phyloP scores from a whole-genome alignment of 495 filamentous ascomycete species.

The Trichoderma orchidacearum region DNA sequence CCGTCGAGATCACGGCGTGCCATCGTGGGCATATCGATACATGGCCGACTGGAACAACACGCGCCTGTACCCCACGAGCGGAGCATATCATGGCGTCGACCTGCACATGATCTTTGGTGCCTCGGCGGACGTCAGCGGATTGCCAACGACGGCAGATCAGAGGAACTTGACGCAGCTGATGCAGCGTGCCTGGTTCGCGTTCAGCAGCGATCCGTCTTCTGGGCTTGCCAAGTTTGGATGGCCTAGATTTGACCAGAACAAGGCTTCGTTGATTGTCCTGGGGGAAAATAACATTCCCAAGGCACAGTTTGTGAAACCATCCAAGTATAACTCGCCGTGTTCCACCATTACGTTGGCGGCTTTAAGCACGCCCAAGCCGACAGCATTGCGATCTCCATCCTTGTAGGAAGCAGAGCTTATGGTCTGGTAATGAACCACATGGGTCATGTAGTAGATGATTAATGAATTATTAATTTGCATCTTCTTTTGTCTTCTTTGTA shows the following conservation, averaged over 20 bases:
- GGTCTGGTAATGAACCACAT: too few relatives aligned
- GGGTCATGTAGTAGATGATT: too few relatives aligned
- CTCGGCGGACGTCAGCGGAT: constrained; percentile 19
- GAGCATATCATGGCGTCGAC: constrained; percentile 38
- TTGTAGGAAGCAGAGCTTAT: too few relatives aligned
- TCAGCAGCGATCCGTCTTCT: constrained; percentile 10
- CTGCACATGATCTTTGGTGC: constrained; percentile 35
- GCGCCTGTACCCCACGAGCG: constrained; percentile 27
- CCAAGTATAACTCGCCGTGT: background rate
- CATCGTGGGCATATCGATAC: constrained; percentile 30
- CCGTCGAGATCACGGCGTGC: constrained; percentile 14
- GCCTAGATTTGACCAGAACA: background rate
- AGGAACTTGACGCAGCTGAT: constrained; percentile 18
- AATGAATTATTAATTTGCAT: too few relatives aligned
- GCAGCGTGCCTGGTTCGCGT: constrained; percentile 28
- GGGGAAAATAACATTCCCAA: background rate
- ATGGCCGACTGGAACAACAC: constrained; percentile 30
- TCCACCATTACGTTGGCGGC: background rate
- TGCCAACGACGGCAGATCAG: constrained; percentile 15
- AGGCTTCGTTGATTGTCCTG: background rate
- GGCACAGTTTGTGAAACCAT: background rate
- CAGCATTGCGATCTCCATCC: too few relatives aligned
- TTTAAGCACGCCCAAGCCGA: background rate
- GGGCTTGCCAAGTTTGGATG: background rate
- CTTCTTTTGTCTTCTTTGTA: too few relatives aligned